Conservation (phyloP, 1,284 basidiomycete species). For the Macrocystidia cucumis region DNA sequence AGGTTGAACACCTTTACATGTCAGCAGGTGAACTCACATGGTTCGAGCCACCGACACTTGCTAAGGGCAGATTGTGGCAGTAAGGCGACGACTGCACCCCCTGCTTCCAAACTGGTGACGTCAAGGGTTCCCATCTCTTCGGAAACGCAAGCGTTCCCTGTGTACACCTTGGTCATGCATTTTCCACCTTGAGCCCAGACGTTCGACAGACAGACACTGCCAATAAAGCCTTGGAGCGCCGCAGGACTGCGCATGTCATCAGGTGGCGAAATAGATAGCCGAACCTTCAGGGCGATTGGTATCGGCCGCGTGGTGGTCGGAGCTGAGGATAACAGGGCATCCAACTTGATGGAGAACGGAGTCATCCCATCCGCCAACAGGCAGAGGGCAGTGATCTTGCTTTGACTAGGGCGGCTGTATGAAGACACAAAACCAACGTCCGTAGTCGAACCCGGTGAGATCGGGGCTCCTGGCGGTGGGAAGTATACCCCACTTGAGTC, state of each 20-base stretch:
- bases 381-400: constrained; percentile 30
- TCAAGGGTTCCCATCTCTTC: constrained; percentile 45
- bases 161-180: constrained; percentile 54
- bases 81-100: constrained; percentile 37
- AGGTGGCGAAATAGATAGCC: constrained; percentile 39
- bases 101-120: constrained; percentile 31
- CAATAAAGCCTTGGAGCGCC: constrained; percentile 54
- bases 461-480: background rate
- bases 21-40: constrained; percentile 18
- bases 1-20: constrained; percentile 5
- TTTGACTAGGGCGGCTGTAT: constrained; percentile 16
- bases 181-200: constrained; percentile 44
- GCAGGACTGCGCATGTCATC: constrained; percentile 39
- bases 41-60: constrained; percentile 55
- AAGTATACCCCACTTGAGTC: background rate
- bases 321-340: constrained; percentile 29
- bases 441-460: constrained; percentile 9
- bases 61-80: constrained; percentile 55
- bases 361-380: constrained; percentile 64
- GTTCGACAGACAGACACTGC: constrained; percentile 43
- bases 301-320: constrained; percentile 17
- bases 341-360: constrained; percentile 47
- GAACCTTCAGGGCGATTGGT: constrained; percentile 30
- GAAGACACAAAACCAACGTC: background rate
- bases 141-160: constrained; percentile 36